Evolutionary conservation across 2,329 filamentous ascomycete genomes (phyloP).

Genomic region (Alternaria consortialis): DNA sequence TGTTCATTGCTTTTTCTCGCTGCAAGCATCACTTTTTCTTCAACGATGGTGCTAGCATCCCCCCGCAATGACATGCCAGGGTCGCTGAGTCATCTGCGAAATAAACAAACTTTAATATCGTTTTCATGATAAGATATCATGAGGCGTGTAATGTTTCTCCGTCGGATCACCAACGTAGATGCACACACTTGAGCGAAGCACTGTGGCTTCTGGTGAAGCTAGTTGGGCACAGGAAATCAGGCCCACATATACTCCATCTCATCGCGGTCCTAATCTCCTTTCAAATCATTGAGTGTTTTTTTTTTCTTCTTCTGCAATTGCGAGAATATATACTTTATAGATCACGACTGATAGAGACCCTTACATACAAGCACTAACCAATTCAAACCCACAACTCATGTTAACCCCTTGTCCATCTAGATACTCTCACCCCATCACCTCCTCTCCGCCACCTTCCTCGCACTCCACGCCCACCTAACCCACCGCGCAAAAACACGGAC

Average conservation of each 20-base stretch:
- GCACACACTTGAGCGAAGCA: background rate
- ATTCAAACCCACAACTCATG: too few relatives aligned
- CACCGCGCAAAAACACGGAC: slow-evolving; percentile 75
- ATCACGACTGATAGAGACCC: too few relatives aligned
- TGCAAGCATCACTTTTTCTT: background rate
- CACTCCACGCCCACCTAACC: slow-evolving; percentile 72
- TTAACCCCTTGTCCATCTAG: slow-evolving; percentile 50
- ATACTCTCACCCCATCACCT: slow-evolving; percentile 77
- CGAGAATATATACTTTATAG: too few relatives aligned
- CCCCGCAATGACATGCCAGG: background rate
- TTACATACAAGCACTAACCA: too few relatives aligned
- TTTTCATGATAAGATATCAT: background rate
- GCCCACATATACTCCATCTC: background rate
- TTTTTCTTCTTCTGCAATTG: too few relatives aligned
- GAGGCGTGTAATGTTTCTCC: background rate
- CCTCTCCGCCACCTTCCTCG: slow-evolving; percentile 78
- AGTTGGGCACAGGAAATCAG: background rate
- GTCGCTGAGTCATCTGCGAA: background rate
- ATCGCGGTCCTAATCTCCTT: background rate
- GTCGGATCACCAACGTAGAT: background rate
- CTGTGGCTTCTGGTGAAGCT: background rate
- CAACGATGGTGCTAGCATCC: background rate
- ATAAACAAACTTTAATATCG: background rate
- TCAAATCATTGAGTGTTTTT: too few relatives aligned
- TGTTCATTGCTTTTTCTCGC: slow-evolving; percentile 8